Base-by-base conservation (phyloP, 768 basidiomycete species). In the Psilocybe cyanescens region DNA sequence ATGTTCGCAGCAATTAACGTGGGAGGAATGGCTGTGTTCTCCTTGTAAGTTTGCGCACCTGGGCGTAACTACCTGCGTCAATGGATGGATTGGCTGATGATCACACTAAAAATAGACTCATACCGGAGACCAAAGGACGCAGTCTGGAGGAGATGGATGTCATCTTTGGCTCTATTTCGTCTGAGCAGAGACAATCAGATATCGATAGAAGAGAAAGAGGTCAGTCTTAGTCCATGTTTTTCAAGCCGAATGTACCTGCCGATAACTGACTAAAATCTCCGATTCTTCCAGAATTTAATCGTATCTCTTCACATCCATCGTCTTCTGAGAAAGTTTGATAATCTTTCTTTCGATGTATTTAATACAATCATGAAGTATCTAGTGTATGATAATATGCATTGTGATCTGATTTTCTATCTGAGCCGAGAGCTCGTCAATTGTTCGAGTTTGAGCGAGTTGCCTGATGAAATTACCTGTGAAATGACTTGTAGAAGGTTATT, bases 1-100 rank as follows among this genome's bases (percentile, higher is more conserved):
- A 84, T 91, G 82, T 92, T 92, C 69, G 91, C 79, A 1, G 78
- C 90, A 24, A 83, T 93, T 73, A 91, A 93, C 74, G 78, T 92
- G 44, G 84, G 78, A 35, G 91, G 82, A 16, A 89, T 91, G 87
- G 86, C 77, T 31, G 70, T 78, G 11, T 92, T 94, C 72, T 77
- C 90, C 0, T 70, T 88, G 87, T 90, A 83, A 73, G 4, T 41
- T 7, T 50, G 44, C 29, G 41, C 11, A 54, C 52, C 28, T n/a
- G 28, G 12, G 24, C 24, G 24, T 24, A 24, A 24, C 24, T 24
- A 24, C 24, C 24, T 24, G 24, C 24, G 24, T 24, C 24, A 24
- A 24, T 24, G 24, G 24, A 24, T 24, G 24, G 24, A 24, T 24
- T 24, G 24, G 24, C 41, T 48, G n/a, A 30, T 30, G 33, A 30